Percentiles rank a stretch among this genome's conserved stretches.
Conservation (phyloP, 2,329 filamentous ascomycete genomes). For the Ramularia collo-cygni region DNA sequence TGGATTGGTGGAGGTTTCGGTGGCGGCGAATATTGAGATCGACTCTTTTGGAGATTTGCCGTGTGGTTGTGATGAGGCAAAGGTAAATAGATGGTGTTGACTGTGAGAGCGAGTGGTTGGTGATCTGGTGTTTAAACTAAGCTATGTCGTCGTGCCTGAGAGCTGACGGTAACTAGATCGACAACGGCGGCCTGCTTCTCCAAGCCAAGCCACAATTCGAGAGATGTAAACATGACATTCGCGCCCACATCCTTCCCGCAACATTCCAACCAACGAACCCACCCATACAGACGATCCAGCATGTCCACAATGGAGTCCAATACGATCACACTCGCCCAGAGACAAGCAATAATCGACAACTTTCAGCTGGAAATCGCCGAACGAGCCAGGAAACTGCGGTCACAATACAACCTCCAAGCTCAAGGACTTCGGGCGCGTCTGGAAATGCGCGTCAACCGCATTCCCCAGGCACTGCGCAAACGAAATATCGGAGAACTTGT, state of each 20-base stretch:
- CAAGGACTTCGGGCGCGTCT: conserved; percentile 78
- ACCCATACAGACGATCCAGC: conserved; percentile 1
- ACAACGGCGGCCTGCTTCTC: too few relatives aligned
- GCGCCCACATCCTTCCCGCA: too few relatives aligned
- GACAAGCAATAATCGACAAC: conserved; percentile 83
- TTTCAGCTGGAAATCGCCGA: conserved; percentile 90
- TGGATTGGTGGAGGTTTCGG: neutral
- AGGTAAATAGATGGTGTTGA: neutral
- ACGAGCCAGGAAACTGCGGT: conserved; percentile 76
- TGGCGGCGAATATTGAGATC: neutral
- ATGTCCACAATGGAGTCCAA: neutral
- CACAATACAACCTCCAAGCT: conserved; percentile 82
- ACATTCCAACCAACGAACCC: conserved; percentile 7
- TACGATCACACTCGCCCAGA: conserved; percentile 51
- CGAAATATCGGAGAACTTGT: conserved; percentile 76
- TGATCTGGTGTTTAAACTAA: too few relatives aligned
- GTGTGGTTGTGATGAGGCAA: neutral
- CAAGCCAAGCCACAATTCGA: too few relatives aligned
- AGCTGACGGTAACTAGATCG: too few relatives aligned
- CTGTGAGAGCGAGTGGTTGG: conserved; percentile 4
- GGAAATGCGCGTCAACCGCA: conserved; percentile 88
- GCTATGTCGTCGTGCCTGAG: too few relatives aligned
- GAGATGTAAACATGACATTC: too few relatives aligned
- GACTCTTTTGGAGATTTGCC: neutral
- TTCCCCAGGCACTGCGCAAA: conserved; percentile 71